These are phyloP conservation scores for Metschnikowia peoriensis DNA, from an alignment of 805 yeast species.

Conservation along the genomic window DNA sequence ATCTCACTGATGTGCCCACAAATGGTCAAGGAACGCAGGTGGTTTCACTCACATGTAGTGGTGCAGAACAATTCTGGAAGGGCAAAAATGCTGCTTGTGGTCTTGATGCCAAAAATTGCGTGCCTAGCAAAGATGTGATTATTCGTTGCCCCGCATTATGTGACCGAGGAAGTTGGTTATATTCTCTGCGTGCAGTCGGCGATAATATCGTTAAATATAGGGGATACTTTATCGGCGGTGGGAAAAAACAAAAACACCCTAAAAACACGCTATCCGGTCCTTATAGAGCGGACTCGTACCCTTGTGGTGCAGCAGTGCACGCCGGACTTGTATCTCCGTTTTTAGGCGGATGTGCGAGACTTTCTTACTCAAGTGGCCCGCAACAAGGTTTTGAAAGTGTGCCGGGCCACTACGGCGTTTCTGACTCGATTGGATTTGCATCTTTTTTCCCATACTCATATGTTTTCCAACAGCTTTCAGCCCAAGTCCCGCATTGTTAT, in stretches of 20 bases:
- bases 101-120: constrained; percentile 59
- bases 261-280: constrained; percentile 46
- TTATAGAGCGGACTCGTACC: constrained; percentile 84
- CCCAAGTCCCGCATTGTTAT: constrained; percentile 49
- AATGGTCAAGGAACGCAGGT: constrained; percentile 23
- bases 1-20: constrained; percentile 43
- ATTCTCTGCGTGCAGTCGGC: constrained; percentile 74
- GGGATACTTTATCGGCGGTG: constrained; percentile 79
- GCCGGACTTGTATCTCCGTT: constrained; percentile 73
- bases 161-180: constrained; percentile 73
- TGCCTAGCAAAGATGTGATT: constrained; percentile 41
- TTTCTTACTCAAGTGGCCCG: constrained; percentile 56
- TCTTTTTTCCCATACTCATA: constrained; percentile 76
- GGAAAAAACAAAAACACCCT: constrained; percentile 27
- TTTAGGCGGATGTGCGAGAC: constrained; percentile 74
- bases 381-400: constrained; percentile 44
- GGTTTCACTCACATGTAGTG: constrained; percentile 49
- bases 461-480: constrained; percentile 47
- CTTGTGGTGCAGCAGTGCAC: constrained; percentile 89
- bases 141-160: constrained; percentile 89
- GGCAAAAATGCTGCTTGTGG: constrained; percentile 83
- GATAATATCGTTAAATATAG: constrained; percentile 62
- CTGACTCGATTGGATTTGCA: constrained; percentile 55
- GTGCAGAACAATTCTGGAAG: constrained; percentile 55
- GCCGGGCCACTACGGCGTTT: constrained; percentile 52